phyloP scores from a whole-genome alignment of 2,329 filamentous ascomycete species.

The Zymoseptoria pseudotritici region DNA sequence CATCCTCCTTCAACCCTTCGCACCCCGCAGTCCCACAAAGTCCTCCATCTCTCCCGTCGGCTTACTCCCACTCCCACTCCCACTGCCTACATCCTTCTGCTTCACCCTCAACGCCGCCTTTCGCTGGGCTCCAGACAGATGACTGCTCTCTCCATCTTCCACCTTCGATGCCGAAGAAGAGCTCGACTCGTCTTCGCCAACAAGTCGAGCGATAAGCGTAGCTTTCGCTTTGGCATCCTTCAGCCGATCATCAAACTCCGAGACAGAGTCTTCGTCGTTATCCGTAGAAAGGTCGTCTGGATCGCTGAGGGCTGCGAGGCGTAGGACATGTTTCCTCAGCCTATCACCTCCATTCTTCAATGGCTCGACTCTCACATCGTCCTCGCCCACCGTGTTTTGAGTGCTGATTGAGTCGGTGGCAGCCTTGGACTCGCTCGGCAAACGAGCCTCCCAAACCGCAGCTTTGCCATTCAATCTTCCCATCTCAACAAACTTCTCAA shows the following conservation, averaged over 20 bases:
- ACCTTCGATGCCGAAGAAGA: background rate
- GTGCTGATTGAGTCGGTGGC: background rate
- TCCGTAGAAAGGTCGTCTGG: slow-evolving; percentile 67
- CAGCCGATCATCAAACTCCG: slow-evolving; percentile 82
- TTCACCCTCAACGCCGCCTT: slow-evolving; percentile 16
- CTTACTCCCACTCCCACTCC: slow-evolving; percentile 18
- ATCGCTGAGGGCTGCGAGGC: slow-evolving; percentile 71
- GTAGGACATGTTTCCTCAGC: slow-evolving; percentile 67
- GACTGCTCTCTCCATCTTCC: background rate
- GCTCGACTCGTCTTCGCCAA: slow-evolving; percentile 38
- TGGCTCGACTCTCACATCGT: background rate
- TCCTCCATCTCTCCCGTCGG: slow-evolving; percentile 33
- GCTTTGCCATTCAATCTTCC: slow-evolving; percentile 72
- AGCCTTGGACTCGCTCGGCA: slow-evolving; percentile 33
- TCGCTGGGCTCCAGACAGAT: background rate
- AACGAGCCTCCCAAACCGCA: slow-evolving; percentile 73
- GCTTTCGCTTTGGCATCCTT: slow-evolving; percentile 77
- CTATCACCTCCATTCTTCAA: slow-evolving; percentile 37
- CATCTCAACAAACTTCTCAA: slow-evolving; percentile 80
- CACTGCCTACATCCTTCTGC: slow-evolving; percentile 11
- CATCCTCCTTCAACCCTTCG: background rate
- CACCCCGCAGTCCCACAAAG: slow-evolving; percentile 25
- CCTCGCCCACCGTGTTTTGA: too few species aligned
- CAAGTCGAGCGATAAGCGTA: slow-evolving; percentile 73
- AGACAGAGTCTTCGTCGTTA: slow-evolving; percentile 83